These are phyloP conservation scores for Saccharum spontaneum DNA, from an alignment of 176 grass and related monocot species.

Conservation along the genomic window DNA sequence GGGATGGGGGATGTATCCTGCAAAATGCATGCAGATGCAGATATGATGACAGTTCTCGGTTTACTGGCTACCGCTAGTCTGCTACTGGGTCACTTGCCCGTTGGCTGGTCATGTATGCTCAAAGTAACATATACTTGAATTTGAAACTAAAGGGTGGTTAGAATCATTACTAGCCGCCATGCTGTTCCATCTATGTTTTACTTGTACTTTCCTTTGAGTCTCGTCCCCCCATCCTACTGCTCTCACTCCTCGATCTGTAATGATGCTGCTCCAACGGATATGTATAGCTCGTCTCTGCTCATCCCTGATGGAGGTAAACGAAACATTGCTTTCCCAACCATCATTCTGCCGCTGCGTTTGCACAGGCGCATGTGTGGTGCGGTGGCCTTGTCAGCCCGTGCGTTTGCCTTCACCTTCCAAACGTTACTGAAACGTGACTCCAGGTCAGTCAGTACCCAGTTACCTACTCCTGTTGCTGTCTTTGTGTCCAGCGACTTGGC, in stretches of 20 bases:
- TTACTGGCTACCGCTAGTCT: background rate
- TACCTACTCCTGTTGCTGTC: slow-evolving; percentile 42
- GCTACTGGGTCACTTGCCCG: slow-evolving; percentile 27
- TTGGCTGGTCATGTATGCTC: slow-evolving; percentile 21
- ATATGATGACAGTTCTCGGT: background rate
- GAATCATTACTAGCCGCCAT: slow-evolving; percentile 34
- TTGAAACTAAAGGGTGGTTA: slow-evolving; percentile 27
- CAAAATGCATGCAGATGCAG: background rate
- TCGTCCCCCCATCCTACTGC: background rate
- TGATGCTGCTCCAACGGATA: slow-evolving; percentile 34
- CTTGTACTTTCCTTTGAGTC: slow-evolving; percentile 14
- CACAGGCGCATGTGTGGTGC: slow-evolving; percentile 22
- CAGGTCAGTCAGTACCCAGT: slow-evolving; percentile 40
- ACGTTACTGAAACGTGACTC: slow-evolving; percentile 55
- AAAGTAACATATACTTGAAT: slow-evolving; percentile 36
- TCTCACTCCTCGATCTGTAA: background rate
- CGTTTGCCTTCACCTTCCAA: slow-evolving; percentile 34
- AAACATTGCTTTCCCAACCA: slow-evolving; percentile 46
- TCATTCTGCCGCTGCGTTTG: slow-evolving; percentile 8
- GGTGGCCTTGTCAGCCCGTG: slow-evolving; percentile 35
- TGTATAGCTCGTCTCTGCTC: background rate
- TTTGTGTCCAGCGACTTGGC: background rate
- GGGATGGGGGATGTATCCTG: background rate
- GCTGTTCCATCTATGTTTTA: slow-evolving; percentile 3
- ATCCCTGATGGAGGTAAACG: slow-evolving; percentile 38